Base-by-base conservation (phyloP, 768 basidiomycete genomes). In the Pleurotus giganteus region DNA sequence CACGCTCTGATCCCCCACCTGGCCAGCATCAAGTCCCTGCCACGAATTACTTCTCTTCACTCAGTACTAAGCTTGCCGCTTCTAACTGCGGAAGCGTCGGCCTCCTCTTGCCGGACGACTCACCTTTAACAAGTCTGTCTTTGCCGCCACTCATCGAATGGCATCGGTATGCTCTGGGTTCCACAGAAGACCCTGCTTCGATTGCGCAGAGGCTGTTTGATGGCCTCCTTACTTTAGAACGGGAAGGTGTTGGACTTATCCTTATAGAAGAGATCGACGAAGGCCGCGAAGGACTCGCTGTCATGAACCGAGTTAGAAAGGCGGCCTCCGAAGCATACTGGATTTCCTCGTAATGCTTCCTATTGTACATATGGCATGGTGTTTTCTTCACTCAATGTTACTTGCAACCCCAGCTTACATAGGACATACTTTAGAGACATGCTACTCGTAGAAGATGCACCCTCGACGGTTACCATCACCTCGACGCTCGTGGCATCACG, bases 251-350 rank as follows among this genome's bases (percentile, higher is more conserved):
- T 2, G 86, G 92, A 63, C 63, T 85, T 49, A 96, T 98, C 59
- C 66, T 96, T 11, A 81, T 96, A 54, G 94, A 98, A 69, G 93
- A 88, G 57, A 78, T 95, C 7, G 70, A 76, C 34, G 92, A 97
- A 68, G 81, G 80, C 26, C 79, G 83, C 31, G 88, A 97, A 63
- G 96, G 96, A 0, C 70, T 97, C 26, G 96, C 96, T 4, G 82
- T 98, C 26, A 98, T 97, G 93, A 97, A 98, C 68, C 80, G 96
- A 15, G 84, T 94, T 23, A 81, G 81, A 58, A 98, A 98, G 66
- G 95, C 96, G 1, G 94, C 94, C 5, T 83, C 86, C 3, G 82
- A 86, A 37, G 34, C 27, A 9, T 32, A 31, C 47, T 36, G 41
- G 37, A 23, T 49, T 12, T 15, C 51, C n/a, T 37, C 58, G 37